Conservation (phyloP, 495 filamentous ascomycete species). For the Pseudomonodictys pantanalensis region DNA sequence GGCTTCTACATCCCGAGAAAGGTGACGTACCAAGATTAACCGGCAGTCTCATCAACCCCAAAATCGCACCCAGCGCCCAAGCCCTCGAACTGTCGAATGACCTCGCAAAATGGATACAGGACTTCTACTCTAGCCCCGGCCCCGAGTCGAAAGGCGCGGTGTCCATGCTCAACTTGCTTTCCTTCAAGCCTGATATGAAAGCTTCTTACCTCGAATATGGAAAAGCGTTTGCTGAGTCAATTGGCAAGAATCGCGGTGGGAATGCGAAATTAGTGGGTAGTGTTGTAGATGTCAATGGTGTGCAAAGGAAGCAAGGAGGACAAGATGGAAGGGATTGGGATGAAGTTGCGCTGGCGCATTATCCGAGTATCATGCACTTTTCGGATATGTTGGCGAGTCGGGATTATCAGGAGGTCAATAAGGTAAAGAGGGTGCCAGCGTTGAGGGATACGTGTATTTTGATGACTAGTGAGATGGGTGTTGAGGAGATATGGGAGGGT, state of each 20-base stretch:
- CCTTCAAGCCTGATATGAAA: slow-evolving; percentile 55
- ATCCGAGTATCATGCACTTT: slow-evolving; percentile 62
- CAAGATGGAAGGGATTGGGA: slow-evolving; percentile 48
- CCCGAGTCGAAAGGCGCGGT: slow-evolving; percentile 48
- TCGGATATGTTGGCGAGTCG: slow-evolving; percentile 60
- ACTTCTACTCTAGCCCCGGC: slow-evolving; percentile 10
- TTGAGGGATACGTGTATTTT: slow-evolving; percentile 64
- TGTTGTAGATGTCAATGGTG: slow-evolving; percentile 43
- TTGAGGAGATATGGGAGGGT: slow-evolving; percentile 39
- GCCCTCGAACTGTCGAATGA: slow-evolving; percentile 54
- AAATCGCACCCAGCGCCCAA: slow-evolving; percentile 45
- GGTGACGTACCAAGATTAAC: slow-evolving; percentile 44
- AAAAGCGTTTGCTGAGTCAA: slow-evolving; percentile 51
- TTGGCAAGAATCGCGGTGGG: slow-evolving; percentile 55
- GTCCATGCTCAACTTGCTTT: slow-evolving; percentile 67
- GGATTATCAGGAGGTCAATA: slow-evolving; percentile 65
- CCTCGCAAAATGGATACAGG: slow-evolving; percentile 51
- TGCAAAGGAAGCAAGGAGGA: slow-evolving; percentile 34
- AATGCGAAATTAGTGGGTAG: slow-evolving; percentile 62
- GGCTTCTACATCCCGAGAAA: slow-evolving; percentile 45
- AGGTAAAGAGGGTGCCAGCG: slow-evolving; percentile 52
- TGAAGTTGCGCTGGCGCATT: slow-evolving; percentile 64
- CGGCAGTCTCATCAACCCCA: slow-evolving; percentile 40
- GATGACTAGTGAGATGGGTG: slow-evolving; percentile 57
- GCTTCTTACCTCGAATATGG: slow-evolving; percentile 59